Base-by-base conservation (phyloP, 257 asterid genomes). In the Cinchona pubescens region DNA sequence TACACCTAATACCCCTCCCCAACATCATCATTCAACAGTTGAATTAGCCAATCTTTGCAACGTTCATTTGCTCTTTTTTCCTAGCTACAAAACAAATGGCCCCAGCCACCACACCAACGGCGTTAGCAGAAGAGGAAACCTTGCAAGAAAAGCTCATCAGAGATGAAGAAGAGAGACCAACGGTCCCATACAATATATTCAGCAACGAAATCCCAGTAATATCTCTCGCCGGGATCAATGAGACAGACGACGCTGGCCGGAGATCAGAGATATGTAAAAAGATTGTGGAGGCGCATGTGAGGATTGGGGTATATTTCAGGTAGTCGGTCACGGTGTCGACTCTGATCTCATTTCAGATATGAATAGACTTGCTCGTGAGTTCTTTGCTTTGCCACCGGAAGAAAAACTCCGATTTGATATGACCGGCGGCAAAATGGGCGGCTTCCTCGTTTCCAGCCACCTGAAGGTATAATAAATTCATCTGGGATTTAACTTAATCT, bases 241-340 rank as follows among this genome's bases (percentile, higher is more conserved):
- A n/a, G n/a, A n/a, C n/a, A n/a, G 87, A 82, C 18, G 10, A 4
- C 6, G 73, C 80, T 5, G 85, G 71, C 19, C 66, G 35, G 40
- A 85, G 93, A 85, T 67, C 45, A 4, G 96, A 87, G 78, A 81
- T 89, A 32, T 81, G 94, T 68, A 69, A 80, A 69, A 82, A 84
- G 58, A 88, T 94, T 15, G 96, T 85, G 7, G 82, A 73, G 0
- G 98, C 98, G 98, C 98, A 1, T 92, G 94, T 64, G 97, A 92
- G 79, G 97, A 86, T 14, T 92, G 97, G 97, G 98, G 98, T 0
- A 81, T 94, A 34, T 94, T 94, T 34, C 98, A 94, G 85, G 92
- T 94, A 2, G 76, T 88, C 15, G 97, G 92, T 79, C 97, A 93
- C 34, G 98, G 97, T 32, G 69, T 93, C 0, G 95, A 89, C 38